Base-by-base conservation (phyloP, 345 rosid species). In the Trapa bicornis region DNA sequence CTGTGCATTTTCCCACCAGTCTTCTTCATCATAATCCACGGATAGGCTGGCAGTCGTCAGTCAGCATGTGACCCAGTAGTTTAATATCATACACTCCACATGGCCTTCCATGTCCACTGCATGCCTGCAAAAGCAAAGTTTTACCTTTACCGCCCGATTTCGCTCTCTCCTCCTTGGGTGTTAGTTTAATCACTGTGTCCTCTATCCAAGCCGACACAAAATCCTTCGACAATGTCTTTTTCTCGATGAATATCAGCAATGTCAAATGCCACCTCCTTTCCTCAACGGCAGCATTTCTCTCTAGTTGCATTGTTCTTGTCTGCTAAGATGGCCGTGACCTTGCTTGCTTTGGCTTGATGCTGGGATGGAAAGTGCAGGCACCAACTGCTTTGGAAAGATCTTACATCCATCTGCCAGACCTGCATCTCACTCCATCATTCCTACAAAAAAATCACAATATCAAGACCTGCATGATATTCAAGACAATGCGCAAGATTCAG, bases 261-360 rank as follows among this genome's bases (percentile, higher is more conserved):
- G 3, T 74, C 79, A 73, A 91, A 63, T 3, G 97, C 99, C 76
- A 87, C 96, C 75, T 81, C 89, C 78, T 86, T 53, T 85, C 89
- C 45, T 76, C 65, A 13, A 86, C 5, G 0, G 97, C 99, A 42
- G 78, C 75, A 70, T 86, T 82, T 66, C 88, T 74, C 99, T 63
- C 75, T 81, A 53, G 84, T 69, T 32, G 99, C 97, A 47, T 83
- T 79, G 68, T 91, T 92, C 65, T 88, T 83, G 74, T 94, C 99
- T 6, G 83, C 91, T 36, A 91, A 84, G 63, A 91, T 91, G 14
- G 85, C 70, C 92, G 85, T 86, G 66, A 87, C 85, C 84, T 90
- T 94, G 86, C 86, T 83, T 67, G 87, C 99, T 79, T 94, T 94
- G 56, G 81, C 69, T 74, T 82, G 92, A 81, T 86, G 91, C 70